Conservation (phyloP, 306 rosid genomes). For the Astragalus glycyphyllos region DNA sequence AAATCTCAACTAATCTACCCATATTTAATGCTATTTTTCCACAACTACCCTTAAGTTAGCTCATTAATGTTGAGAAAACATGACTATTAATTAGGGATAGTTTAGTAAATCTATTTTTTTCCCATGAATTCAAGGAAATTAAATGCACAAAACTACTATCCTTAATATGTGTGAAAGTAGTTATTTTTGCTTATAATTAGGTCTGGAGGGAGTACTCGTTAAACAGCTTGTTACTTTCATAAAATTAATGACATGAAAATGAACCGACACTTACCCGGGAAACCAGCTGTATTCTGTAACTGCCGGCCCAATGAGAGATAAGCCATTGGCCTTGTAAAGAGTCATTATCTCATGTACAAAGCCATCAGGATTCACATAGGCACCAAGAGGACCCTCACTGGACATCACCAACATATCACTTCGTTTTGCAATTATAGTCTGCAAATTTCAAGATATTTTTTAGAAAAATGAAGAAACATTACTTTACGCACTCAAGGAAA, state of each 20-base stretch:
- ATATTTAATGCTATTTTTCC: no score
- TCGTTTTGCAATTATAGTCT: slow-evolving; percentile 81
- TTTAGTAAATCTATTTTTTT: no score
- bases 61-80: no score
- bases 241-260: slow-evolving; percentile 39
- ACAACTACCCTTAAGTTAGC: no score
- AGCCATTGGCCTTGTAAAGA: slow-evolving; percentile 73
- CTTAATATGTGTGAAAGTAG: no score
- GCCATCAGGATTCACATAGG: slow-evolving; percentile 82
- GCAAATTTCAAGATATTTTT: slow-evolving; percentile 45
- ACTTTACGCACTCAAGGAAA: slow-evolving; percentile 23
- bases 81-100: no score
- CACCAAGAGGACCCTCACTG: slow-evolving; percentile 94
- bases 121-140: no score
- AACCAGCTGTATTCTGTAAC: slow-evolving; percentile 86
- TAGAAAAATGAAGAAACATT: slow-evolving; percentile 6
- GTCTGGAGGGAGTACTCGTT: no score
- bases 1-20: no score
- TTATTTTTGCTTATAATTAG: no score
- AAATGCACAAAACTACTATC: no score
- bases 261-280: slow-evolving; percentile 81
- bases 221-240: slow-evolving; percentile 30
- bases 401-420: slow-evolving; percentile 98
- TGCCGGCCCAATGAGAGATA: slow-evolving; percentile 69
- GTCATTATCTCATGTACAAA: slow-evolving; percentile 88